Evolutionary conservation across 805 yeast species (phyloP), one percentile per base, ranked within the genome.

Genomic region (Isabelozyma rhagii): DNA sequence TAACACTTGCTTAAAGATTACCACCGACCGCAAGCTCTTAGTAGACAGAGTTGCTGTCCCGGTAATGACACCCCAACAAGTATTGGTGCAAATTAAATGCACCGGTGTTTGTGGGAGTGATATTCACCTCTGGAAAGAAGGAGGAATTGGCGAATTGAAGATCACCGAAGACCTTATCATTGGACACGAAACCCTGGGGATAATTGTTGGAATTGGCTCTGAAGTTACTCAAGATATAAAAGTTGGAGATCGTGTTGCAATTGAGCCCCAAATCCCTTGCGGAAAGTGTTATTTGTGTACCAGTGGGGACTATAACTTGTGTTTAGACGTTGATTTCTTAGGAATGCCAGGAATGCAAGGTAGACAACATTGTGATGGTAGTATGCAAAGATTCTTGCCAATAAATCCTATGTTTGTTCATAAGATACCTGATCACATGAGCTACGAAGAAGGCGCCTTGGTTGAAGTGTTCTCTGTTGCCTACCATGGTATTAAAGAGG

Each of bases 221-320:
- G 71, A 70, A 9, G 86, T 81, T 10, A 61, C 64, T 8, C 63
- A 69, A 34, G 68, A 74, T 47, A 41, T 62, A 18, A 69, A 76
- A 48, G 72, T 71, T 36, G 80, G 81, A 46, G 81, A 77, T 53
- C 60, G 73, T 44, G 80, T 77, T 25, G 78, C 80, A 11, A 61
- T 77, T 51, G 81, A 82, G 63, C 86, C 87, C 8, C 83, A 81
- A 48, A 65, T 74, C 43, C 79, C 83, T 28, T 82, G 85, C 57
- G 66, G 72, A 34, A 58, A 62, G 39, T 58, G 64, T 48, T 54
- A 39, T 44, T 50, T 52, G 27, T 62, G 64, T 39, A 48, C 53
- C 40, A 55, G 54, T 27, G 66, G 66, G n/a, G 49, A 56, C 38
- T 56, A 55, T 36, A 60, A 59, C 40, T 55, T 52, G 18, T 61